Base-by-base conservation (phyloP, 2,329 filamentous ascomycete species). In the Ophiocordyceps camponoti-floridani region DNA sequence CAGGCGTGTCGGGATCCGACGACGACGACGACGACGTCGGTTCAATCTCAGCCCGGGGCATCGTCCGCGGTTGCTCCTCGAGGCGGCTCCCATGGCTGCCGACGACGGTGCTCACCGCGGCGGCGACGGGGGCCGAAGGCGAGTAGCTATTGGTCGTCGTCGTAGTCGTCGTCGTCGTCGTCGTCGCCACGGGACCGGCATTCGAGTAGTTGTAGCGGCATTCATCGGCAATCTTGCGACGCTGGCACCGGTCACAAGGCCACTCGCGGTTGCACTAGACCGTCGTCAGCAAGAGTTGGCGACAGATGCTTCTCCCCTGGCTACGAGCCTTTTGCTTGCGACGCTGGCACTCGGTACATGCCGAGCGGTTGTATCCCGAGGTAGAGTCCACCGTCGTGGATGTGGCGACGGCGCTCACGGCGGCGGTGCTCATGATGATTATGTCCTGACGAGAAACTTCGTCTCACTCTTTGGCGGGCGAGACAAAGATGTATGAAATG, bases 261-360 rank as follows among this genome's bases (percentile, higher is more conserved):
- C 56, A 60, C 48, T 57, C 52, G 3, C 56, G 55, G 46, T 57
- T 57, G 48, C 58, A 60, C 57, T 60, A 28, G 33, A 33, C 13
- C 9, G 19, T 9, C 7, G 41, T 41, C 26, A 46, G 40, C 33
- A 14, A 19, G 23, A 23, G 23, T 3, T 23, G 23, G 23, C 23
- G 23, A 23, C 23, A 23, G 23, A 23, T 23, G 23, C 42, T 28
- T n/a, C 33, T 14, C 16, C 33, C 33, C 33, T n/a, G 9, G 33
- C 33, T n/a, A 37, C 4, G 33, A 37, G 58, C 60, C 54, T 62
- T 63, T 53, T 63, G 61, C 51, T 63, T 63, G 44, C 61, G 54
- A 37, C 60, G 58, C 49, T 63, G 58, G 43, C 60, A 69, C 52
- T 68, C 65, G 31, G 61, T 63, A 53, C 66, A 69, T 44, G 66